Percentiles rank a stretch among this genome's conserved stretches.
phyloP scores from a whole-genome alignment of 2,329 filamentous ascomycete species.

The Trichoderma sp. region DNA sequence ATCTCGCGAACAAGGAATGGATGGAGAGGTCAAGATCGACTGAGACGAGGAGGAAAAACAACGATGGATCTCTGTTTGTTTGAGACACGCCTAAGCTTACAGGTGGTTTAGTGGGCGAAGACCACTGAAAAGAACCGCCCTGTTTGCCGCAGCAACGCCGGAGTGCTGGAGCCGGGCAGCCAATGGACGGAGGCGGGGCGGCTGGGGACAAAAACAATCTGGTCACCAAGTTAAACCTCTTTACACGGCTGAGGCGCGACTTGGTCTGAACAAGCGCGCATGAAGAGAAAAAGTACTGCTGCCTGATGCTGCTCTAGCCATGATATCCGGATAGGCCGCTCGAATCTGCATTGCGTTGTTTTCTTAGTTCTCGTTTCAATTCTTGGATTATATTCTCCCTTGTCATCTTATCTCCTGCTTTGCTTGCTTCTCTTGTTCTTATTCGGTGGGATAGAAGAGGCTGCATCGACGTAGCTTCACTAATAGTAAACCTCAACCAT shows the following conservation, averaged over 20 bases:
- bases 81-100: slow-evolving; percentile 22
- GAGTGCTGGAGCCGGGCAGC: slow-evolving; percentile 17
- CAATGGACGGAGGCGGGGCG: slow-evolving; percentile 10
- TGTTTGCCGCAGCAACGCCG: slow-evolving; percentile 36
- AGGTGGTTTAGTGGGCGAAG: slow-evolving; percentile 1
- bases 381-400: not conserved
- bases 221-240: slow-evolving; percentile 33
- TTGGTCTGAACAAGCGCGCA: slow-evolving; percentile 23
- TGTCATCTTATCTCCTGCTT: not conserved
- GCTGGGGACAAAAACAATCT: not conserved
- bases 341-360: not conserved
- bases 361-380: not conserved
- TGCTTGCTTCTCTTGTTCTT: not conserved
- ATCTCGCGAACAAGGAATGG: slow-evolving; percentile 7
- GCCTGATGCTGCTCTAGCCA: not conserved
- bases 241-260: slow-evolving; percentile 43
- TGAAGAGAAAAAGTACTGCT: not conserved
- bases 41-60: slow-evolving; percentile 5
- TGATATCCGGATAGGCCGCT: not conserved
- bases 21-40: slow-evolving; percentile 19
- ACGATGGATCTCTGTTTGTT: not conserved
- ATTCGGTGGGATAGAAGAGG: not conserved
- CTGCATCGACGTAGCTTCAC: slow-evolving; percentile 11
- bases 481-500: slow-evolving; percentile 16
- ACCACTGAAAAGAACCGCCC: not conserved